phyloP scores from a whole-genome alignment of 148 eudicot species.

The Camellia japonica region DNA sequence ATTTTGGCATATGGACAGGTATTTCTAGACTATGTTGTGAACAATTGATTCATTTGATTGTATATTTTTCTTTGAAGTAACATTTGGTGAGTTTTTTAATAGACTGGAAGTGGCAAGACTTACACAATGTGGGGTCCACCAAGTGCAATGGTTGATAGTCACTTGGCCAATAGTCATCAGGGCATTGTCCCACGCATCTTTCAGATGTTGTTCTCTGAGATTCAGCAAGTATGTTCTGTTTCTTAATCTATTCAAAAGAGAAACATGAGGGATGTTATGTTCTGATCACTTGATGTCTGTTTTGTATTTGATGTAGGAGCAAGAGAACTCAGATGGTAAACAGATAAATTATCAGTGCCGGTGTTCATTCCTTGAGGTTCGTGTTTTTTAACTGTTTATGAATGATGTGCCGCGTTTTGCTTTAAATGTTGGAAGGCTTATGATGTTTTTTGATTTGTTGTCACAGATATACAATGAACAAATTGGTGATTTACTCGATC shows the following conservation, averaged over 20 bases:
- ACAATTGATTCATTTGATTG: background rate
- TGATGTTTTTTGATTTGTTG: background rate
- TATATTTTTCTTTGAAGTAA: background rate
- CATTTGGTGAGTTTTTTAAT: constrained; percentile 4
- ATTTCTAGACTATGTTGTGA: background rate
- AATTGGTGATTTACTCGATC: constrained; percentile 91
- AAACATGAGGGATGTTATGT: background rate
- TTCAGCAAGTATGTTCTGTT: constrained; percentile 60
- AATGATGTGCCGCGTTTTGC: no score
- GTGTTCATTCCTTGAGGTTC: constrained; percentile 96
- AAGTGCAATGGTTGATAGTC: constrained; percentile 86
- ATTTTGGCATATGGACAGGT: constrained; percentile 96
- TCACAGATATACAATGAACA: constrained; percentile 77
- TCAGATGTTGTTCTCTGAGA: constrained; percentile 75
- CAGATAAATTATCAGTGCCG: constrained; percentile 87
- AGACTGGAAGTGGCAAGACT: constrained; percentile 98
- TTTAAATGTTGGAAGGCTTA: background rate
- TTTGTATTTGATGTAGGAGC: constrained; percentile 40
- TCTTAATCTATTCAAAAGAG: background rate
- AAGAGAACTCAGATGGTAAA: constrained; percentile 54
- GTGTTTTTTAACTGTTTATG: background rate
- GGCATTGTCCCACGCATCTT: constrained; percentile 91
- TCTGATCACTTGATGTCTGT: constrained; percentile 1
- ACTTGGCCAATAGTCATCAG: constrained; percentile 46
- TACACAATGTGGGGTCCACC: constrained; percentile 99